Conservation (phyloP, 179 eudicot genomes). For the Spergularia azorica region DNA sequence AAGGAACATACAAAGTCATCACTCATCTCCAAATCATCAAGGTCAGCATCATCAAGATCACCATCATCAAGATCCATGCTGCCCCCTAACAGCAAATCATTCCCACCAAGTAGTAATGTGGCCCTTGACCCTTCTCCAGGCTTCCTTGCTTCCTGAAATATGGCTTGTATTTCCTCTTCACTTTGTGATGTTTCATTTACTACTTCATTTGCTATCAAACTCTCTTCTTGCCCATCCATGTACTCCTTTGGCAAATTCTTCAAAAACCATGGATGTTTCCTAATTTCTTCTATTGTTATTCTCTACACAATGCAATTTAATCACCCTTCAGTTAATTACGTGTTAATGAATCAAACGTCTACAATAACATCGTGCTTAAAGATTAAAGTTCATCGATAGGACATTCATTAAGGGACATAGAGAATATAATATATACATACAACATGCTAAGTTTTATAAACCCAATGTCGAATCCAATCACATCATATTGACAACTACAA, state of each 20-base stretch:
- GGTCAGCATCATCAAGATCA: conserved; percentile 42
- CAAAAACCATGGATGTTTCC: conserved; percentile 44
- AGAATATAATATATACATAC: too few species aligned
- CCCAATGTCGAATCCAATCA: too few species aligned
- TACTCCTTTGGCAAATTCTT: conserved; percentile 34
- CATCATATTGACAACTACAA: background rate
- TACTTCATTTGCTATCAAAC: background rate
- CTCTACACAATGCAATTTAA: conserved; percentile 28
- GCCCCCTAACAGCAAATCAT: conserved; percentile 27
- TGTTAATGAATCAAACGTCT: too few species aligned
- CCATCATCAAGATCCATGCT: conserved; percentile 45
- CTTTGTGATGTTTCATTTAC: conserved; percentile 20
- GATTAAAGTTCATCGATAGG: too few species aligned
- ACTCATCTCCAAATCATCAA: conserved; percentile 34
- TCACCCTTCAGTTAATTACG: too few species aligned
- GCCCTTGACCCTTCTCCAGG: conserved; percentile 9
- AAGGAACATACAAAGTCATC: conserved; percentile 41
- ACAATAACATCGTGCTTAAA: too few species aligned
- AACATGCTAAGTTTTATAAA: too few species aligned
- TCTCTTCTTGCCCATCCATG: conserved; percentile 27
- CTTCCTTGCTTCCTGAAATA: conserved; percentile 39
- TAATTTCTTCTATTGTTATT: conserved; percentile 46
- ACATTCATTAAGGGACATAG: too few species aligned
- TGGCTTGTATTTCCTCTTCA: conserved; percentile 37
- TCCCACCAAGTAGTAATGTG: conserved; percentile 10